These are phyloP conservation scores for Mucuna pruriens DNA, from an alignment of 306 rosid genomes.

Conservation along the genomic window DNA sequence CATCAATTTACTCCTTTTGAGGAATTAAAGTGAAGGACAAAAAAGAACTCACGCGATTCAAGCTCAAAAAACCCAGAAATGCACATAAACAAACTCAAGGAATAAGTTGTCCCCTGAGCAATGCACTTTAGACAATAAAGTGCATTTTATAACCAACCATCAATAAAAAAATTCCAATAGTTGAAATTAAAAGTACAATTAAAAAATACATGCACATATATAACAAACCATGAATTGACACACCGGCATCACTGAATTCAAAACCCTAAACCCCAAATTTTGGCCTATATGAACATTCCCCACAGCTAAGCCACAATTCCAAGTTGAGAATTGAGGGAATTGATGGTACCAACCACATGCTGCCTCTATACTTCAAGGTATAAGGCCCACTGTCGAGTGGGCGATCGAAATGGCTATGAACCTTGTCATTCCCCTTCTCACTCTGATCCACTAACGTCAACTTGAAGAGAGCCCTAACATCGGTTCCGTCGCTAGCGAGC, in stretches of 20 bases:
- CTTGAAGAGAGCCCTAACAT: constrained; percentile 88
- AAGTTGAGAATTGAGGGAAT: not conserved
- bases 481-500: constrained; percentile 82
- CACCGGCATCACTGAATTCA: not conserved
- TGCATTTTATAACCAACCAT: not conserved
- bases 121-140: not conserved
- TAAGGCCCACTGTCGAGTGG: constrained; percentile 93
- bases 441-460: constrained; percentile 79
- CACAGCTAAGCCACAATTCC: not conserved
- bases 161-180: too few species aligned
- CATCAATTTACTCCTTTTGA: too few species aligned
- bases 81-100: not conserved
- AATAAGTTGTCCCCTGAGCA: not conserved
- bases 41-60: not conserved
- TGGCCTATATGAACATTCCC: not conserved
- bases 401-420: constrained; percentile 93
- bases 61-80: not conserved
- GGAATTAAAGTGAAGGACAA: not conserved
- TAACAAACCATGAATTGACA: not conserved
- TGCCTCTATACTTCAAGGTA: constrained; percentile 86
- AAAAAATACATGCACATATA: not conserved
- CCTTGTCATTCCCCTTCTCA: constrained; percentile 73
- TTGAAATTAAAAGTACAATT: not conserved
- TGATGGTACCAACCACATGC: constrained; percentile 75
- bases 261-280: constrained; percentile 37